Percentiles rank a stretch among this genome's conserved stretches.
Evolutionary conservation across 257 asterid species (phyloP).

Genomic region (Paulownia fortunei): DNA sequence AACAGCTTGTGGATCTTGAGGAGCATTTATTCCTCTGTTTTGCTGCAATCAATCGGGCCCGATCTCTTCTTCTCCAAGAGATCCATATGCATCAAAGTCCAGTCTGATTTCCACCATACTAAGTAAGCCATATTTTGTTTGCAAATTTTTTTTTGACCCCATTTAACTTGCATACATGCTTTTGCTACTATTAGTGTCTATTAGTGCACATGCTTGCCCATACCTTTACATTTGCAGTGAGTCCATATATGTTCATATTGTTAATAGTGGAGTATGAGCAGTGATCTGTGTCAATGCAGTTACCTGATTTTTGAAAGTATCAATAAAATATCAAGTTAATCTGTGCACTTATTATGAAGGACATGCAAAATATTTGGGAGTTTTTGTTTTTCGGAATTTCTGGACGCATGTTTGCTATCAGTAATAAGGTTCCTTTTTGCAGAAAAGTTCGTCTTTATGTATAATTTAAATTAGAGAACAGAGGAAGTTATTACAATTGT

Average conservation of each 20-base stretch:
- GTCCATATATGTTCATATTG: background rate
- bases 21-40: slow-evolving; percentile 87
- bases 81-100: slow-evolving; percentile 39
- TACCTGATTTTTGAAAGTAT: no score
- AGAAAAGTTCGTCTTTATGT: background rate
- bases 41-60: slow-evolving; percentile 75
- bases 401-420: background rate
- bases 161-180: background rate
- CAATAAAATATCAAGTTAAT: no score
- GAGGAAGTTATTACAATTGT: background rate
- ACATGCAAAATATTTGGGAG: background rate
- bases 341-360: no score
- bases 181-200: background rate
- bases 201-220: background rate
- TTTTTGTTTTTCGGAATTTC: background rate
- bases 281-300: background rate
- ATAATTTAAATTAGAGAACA: background rate
- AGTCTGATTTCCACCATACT: slow-evolving; percentile 17
- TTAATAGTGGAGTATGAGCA: background rate
- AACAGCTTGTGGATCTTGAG: slow-evolving; percentile 77
- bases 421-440: background rate
- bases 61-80: slow-evolving; percentile 68
- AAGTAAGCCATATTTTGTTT: slow-evolving; percentile 25
- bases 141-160: background rate
- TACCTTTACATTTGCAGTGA: background rate